These are phyloP conservation scores for Fusarium annulatum DNA, from an alignment of 2,329 filamentous ascomycete species.

Conservation along the genomic window DNA sequence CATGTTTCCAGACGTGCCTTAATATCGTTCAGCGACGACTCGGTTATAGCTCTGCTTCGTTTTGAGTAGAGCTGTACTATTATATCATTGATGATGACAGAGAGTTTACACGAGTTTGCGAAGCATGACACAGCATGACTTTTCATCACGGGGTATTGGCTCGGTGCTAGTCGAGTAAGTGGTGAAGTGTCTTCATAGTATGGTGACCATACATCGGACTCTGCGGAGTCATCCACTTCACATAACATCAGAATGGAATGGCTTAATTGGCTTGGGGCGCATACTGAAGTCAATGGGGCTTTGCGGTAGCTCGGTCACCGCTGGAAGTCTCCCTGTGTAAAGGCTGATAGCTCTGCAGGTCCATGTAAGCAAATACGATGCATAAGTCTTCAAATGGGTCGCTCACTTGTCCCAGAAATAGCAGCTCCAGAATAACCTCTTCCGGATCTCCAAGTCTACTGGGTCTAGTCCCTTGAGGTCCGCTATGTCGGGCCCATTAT, in stretches of 20 bases:
- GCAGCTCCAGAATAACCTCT: constrained; percentile 10
- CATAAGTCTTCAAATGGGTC: fast-evolving
- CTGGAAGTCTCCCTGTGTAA: constrained; percentile 2
- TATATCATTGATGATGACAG: constrained; percentile 2
- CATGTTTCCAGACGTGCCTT: background rate
- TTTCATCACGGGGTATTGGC: constrained; percentile 4
- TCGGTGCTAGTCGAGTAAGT: background rate
- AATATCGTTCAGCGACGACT: constrained; percentile 3
- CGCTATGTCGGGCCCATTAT: constrained; percentile 2
- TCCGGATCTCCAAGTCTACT: constrained; percentile 5
- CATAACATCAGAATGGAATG: background rate
- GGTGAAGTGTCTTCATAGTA: constrained; percentile 1
- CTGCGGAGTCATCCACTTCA: background rate
- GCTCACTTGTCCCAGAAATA: constrained; percentile 12
- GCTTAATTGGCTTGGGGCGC: background rate
- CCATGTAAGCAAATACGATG: background rate
- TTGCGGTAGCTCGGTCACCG: background rate
- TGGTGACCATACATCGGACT: constrained; percentile 5
- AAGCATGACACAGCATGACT: constrained; percentile 7
- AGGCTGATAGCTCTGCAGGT: background rate
- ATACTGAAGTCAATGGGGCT: constrained; percentile 10
- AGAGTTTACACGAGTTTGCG: background rate
- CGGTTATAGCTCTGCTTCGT: background rate
- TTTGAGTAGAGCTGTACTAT: constrained; percentile 4
- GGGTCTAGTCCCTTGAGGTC: constrained; percentile 5